Base-by-base conservation (phyloP, 78 protist genomes). In the Dictyostelium firmibasis region DNA sequence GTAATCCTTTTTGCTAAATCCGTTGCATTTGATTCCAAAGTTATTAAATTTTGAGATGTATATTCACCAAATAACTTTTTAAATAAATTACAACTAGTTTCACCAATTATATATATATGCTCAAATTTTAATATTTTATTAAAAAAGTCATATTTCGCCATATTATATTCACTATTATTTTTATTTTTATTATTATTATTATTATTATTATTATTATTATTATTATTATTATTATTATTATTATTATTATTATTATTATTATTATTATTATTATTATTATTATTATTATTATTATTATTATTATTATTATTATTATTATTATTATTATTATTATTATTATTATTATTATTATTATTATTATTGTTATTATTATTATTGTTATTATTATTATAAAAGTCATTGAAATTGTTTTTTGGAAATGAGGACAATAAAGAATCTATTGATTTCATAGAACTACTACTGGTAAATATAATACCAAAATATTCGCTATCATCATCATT, bases 51-150 rank as follows among this genome's bases (percentile, higher is more conserved):
- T 64, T 64, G 74, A 25, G 27, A 64, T 64, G 10, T 7, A 25
- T 25, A 64, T 10, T 64, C 10, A 23, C 74, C 41, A 60, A 82
- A 82, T 33, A 27, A 0, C 36, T 25, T 23, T 82, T 35, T 38
- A 60, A 57, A 82, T 82, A 57, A 60, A 23, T 57, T 50, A 9
- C 31, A 35, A 82, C 86, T 82, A 29, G 86, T 57, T 57, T 82
- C 86, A 0, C 86, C 86, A 57, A 82, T 43, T 5, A 82, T 60
- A 35, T 57, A 82, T 31, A 82, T 57, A n/a, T 77, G 25, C 35
- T 60, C 29, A 36, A n/a, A 18, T 20, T 29, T 57, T n/a, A 82
- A 7, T 5, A 13, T 5, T 6, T 8, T 25, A 5, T 29, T 38
- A 10, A 79, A 47, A n/a, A 29, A 79, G 8, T 18, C 20, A 0